Conservation (phyloP, 1,284 basidiomycete species). For the Puccinia sorghi region DNA sequence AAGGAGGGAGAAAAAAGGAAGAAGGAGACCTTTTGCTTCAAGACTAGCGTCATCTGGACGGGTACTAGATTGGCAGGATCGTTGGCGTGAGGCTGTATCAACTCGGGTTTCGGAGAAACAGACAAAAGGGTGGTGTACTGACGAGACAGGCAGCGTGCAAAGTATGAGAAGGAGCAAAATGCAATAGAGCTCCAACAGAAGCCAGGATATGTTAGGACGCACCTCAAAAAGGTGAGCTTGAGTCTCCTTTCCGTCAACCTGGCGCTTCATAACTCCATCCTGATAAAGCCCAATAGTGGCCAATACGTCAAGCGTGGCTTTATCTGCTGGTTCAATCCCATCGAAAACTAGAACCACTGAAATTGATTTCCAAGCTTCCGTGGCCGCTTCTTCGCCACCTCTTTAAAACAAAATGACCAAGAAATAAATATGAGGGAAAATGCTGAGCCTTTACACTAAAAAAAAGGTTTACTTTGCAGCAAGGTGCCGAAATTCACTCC, state of each 20-base stretch:
- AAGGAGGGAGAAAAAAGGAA: neutral
- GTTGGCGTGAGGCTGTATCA: conserved; percentile 45
- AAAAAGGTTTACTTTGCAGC: neutral
- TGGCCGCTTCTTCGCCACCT: conserved; percentile 71
- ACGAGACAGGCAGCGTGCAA: neutral
- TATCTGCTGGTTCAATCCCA: conserved; percentile 93
- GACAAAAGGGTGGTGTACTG: conserved; percentile 49
- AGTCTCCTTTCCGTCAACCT: conserved; percentile 83
- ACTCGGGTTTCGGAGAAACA: conserved; percentile 37
- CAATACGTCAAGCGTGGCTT: conserved; percentile 82
- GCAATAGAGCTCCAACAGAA: neutral
- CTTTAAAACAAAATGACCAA: conserved; percentile 52
- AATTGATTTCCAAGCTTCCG: conserved; percentile 86
- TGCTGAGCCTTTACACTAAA: neutral
- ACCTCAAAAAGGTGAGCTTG: conserved; percentile 60
- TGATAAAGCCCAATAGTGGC: conserved; percentile 87
- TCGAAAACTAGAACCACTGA: conserved; percentile 80
- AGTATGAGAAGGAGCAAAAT: neutral
- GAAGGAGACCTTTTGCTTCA: conserved; percentile 47
- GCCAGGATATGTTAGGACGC: neutral
- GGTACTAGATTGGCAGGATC: conserved; percentile 79
- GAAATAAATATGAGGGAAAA: neutral
- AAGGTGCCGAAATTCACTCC: conserved; percentile 49
- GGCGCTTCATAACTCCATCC: conserved; percentile 91
- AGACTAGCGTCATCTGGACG: conserved; percentile 69